Percentiles rank a stretch among this genome's conserved stretches.
These are phyloP conservation scores for Parascedosporium putredinis DNA, from an alignment of 2,329 filamentous ascomycete species.

Conservation along the genomic window DNA sequence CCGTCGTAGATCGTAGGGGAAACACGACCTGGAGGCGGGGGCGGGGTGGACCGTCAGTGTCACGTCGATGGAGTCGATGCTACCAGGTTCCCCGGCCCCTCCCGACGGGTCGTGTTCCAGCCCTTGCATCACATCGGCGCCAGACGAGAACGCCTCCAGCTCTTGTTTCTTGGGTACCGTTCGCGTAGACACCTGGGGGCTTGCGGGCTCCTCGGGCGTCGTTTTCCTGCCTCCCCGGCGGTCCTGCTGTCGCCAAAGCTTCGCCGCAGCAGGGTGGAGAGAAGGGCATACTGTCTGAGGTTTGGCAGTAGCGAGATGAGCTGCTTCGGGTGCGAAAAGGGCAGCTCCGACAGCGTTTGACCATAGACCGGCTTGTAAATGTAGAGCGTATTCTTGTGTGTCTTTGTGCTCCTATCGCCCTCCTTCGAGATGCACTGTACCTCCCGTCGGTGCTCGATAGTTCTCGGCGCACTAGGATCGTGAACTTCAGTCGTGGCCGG, in stretches of 20 bases:
- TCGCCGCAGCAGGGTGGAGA: constrained; percentile 53
- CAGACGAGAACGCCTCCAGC: neutral
- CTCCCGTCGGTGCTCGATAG: constrained; percentile 35
- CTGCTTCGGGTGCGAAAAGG: constrained; percentile 70
- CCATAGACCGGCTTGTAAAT: constrained; percentile 66
- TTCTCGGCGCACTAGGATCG: constrained; percentile 47
- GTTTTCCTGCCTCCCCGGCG: neutral
- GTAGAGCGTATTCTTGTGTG: constrained; percentile 51
- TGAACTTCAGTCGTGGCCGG: constrained; percentile 31
- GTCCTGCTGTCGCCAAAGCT: constrained; percentile 16
- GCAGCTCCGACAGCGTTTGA: constrained; percentile 53
- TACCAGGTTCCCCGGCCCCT: neutral
- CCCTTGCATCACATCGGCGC: neutral
- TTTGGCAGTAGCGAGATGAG: constrained; percentile 63
- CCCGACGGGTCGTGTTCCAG: neutral
- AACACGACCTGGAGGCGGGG: constrained; percentile 43
- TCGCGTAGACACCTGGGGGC: constrained; percentile 4
- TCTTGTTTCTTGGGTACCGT: neutral
- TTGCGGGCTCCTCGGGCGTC: neutral
- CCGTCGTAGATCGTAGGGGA: constrained; percentile 36
- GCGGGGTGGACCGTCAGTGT: constrained; percentile 40
- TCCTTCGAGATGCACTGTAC: constrained; percentile 21
- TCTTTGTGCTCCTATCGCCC: constrained; percentile 17
- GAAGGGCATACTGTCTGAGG: constrained; percentile 64
- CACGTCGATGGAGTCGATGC: constrained; percentile 31